Percentiles rank a stretch among this genome's conserved stretches.
phyloP scores from a whole-genome alignment of 2,329 filamentous ascomycete species.

The Colletotrichum filicis region DNA sequence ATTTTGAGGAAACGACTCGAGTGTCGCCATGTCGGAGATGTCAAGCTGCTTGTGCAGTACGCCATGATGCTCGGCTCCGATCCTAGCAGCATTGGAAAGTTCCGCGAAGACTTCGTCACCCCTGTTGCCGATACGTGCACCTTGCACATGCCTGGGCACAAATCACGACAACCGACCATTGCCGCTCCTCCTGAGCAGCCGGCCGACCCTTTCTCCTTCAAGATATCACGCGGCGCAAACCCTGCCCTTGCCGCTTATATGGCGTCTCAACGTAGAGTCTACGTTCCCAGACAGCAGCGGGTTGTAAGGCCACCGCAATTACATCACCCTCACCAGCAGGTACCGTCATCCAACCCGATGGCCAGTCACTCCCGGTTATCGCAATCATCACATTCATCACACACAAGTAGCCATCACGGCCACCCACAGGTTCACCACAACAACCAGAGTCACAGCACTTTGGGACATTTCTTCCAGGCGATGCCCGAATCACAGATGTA shows the following conservation, averaged over 20 bases:
- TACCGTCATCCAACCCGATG: conserved; percentile 33
- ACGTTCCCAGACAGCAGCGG: conserved; percentile 38
- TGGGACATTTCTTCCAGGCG: conserved; percentile 34
- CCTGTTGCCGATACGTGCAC: conserved; percentile 50
- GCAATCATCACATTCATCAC: conserved; percentile 25
- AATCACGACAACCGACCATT: conserved; percentile 35
- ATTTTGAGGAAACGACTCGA: conserved; percentile 57
- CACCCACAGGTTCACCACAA: conserved; percentile 14
- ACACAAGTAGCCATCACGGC: conserved; percentile 21
- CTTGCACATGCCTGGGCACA: conserved; percentile 48
- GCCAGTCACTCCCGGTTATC: conserved; percentile 32
- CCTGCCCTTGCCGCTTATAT: conserved; percentile 49
- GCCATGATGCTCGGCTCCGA: conserved; percentile 51
- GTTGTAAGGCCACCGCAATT: conserved; percentile 31
- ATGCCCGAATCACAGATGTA: conserved; percentile 35
- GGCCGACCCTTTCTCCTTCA: conserved; percentile 48
- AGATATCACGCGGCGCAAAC: conserved; percentile 48
- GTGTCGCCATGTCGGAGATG: conserved; percentile 54
- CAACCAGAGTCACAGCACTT: conserved; percentile 21
- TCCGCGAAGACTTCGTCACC: conserved; percentile 47
- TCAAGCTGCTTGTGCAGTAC: conserved; percentile 51
- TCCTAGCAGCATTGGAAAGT: conserved; percentile 40
- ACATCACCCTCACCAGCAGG: conserved; percentile 29
- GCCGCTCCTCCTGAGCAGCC: conserved; percentile 23
- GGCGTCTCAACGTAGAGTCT: conserved; percentile 48